These are phyloP conservation scores for Sclerotinia borealis DNA, from an alignment of 2,329 filamentous ascomycete species.

Conservation along the genomic window DNA sequence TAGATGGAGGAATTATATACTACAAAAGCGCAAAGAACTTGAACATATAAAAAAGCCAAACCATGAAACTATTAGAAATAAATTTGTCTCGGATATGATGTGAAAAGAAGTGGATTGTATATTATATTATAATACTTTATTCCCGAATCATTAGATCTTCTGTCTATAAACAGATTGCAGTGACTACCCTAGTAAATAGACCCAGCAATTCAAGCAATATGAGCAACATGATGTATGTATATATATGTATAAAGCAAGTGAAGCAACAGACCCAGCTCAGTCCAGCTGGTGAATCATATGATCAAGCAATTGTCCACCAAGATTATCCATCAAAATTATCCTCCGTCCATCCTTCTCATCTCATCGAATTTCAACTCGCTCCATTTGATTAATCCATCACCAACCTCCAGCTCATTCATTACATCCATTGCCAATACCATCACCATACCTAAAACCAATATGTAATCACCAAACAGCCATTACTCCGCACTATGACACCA, in stretches of 20 bases:
- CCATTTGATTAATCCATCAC: too few relatives aligned
- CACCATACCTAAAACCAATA: too few relatives aligned
- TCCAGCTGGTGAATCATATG: background rate
- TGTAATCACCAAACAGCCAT: too few relatives aligned
- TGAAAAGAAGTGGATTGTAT: background rate
- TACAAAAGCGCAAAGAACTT: too few relatives aligned
- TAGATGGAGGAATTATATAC: too few relatives aligned
- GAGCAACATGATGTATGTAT: background rate
- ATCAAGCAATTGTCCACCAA: background rate
- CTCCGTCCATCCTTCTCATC: background rate
- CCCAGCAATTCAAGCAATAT: background rate
- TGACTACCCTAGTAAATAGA: background rate
- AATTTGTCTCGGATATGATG: too few relatives aligned
- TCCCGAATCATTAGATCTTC: background rate
- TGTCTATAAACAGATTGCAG: background rate
- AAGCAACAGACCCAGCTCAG: background rate
- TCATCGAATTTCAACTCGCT: too few relatives aligned
- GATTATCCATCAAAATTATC: background rate
- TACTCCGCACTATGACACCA: background rate
- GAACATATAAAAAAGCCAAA: too few relatives aligned
- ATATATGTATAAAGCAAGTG: background rate
- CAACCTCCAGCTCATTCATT: background rate
- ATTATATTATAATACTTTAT: background rate
- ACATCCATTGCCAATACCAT: background rate
- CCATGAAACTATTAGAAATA: too few relatives aligned